phyloP scores from a whole-genome alignment of 768 basidiomycete genomes.

The Amanita subjunquillea region DNA sequence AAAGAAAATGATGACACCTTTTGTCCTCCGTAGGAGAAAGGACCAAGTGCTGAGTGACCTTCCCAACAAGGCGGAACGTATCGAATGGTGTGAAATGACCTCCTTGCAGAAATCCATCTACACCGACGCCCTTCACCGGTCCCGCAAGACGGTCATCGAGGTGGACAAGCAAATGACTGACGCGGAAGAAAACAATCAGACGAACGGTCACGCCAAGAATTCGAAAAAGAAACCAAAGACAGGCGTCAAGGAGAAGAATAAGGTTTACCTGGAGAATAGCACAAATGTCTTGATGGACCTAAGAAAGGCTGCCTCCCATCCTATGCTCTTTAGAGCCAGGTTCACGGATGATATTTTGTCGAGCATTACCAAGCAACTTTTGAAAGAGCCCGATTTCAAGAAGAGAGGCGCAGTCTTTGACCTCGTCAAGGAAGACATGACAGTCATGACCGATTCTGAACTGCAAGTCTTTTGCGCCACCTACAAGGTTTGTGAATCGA shows the following conservation, averaged over 20 bases:
- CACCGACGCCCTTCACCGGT: constrained; percentile 74
- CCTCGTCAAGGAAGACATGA: constrained; percentile 93
- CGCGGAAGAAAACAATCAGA: constrained; percentile 7
- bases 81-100: constrained; percentile 95
- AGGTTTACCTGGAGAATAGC: constrained; percentile 68
- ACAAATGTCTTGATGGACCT: constrained; percentile 96
- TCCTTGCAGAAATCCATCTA: constrained; percentile 75
- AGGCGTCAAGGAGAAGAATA: constrained; percentile 44
- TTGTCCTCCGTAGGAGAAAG: constrained; percentile 93
- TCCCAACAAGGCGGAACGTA: constrained; percentile 85
- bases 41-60: constrained; percentile 93
- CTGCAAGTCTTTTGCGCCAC: constrained; percentile 77
- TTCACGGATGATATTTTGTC: constrained; percentile 73
- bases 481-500: constrained; percentile 57
- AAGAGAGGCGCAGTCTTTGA: constrained; percentile 72
- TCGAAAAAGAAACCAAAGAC: constrained; percentile 35
- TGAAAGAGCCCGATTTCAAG: constrained; percentile 90
- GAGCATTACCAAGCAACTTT: constrained; percentile 66
- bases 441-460: constrained; percentile 97
- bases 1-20: constrained; percentile 99
- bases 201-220: constrained; percentile 18
- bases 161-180: constrained; percentile 17
- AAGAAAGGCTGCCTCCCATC: constrained; percentile 92
- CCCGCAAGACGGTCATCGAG: constrained; percentile 70
- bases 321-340: constrained; percentile 84